Percentiles rank a stretch among this genome's conserved stretches.
Conservation (phyloP, 805 yeast genomes). For the Saccharomyces eubayanus region DNA sequence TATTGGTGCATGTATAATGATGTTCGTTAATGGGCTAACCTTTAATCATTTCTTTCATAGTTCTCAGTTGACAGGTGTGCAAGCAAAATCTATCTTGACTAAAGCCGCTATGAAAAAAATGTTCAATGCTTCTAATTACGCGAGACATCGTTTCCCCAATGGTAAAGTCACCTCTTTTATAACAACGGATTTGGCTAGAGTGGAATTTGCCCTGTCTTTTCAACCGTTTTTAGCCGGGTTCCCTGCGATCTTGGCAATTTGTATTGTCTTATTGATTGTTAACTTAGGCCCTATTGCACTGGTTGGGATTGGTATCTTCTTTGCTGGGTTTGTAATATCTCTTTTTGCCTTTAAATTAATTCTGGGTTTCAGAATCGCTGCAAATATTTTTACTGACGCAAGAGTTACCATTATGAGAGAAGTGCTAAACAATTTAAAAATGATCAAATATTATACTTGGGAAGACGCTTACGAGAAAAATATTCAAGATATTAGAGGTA, state of each 20-base stretch:
- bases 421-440: slow-evolving; percentile 65
- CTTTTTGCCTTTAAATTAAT: slow-evolving; percentile 43
- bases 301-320: slow-evolving; percentile 55
- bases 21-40: slow-evolving; percentile 39
- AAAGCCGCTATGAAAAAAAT: slow-evolving; percentile 65
- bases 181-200: slow-evolving; percentile 73
- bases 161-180: slow-evolving; percentile 69
- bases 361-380: slow-evolving; percentile 46
- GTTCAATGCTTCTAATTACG: slow-evolving; percentile 47
- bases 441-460: slow-evolving; percentile 88
- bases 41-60: slow-evolving; percentile 59
- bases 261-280: slow-evolving; percentile 53
- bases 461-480: slow-evolving; percentile 64
- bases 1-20: slow-evolving; percentile 55
- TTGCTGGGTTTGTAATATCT: slow-evolving; percentile 36
- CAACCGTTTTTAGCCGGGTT: slow-evolving; percentile 56
- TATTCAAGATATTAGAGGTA: slow-evolving; percentile 46
- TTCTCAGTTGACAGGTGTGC: slow-evolving; percentile 59
- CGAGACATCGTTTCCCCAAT: slow-evolving; percentile 53
- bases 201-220: slow-evolving; percentile 68
- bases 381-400: slow-evolving; percentile 59
- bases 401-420: slow-evolving; percentile 75
- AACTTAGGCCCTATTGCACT: slow-evolving; percentile 68
- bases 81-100: slow-evolving; percentile 60
- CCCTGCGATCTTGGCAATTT: slow-evolving; percentile 55